Evolutionary conservation across 2,329 filamentous ascomycete species (phyloP), one percentile per base, ranked within the genome.

Genomic region (Penicillium sp.): DNA sequence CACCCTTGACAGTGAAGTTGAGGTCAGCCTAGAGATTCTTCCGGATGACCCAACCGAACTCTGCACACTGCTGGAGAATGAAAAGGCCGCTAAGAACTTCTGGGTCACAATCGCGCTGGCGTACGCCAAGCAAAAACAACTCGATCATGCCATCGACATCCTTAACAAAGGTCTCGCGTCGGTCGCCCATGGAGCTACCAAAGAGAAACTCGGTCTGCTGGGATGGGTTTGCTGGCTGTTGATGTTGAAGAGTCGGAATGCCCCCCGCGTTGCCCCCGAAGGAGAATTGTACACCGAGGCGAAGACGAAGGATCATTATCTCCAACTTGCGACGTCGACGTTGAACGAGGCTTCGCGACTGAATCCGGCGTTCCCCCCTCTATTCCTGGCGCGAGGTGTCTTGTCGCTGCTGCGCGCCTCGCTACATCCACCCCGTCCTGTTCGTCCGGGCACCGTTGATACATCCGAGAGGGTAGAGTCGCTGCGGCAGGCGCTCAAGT

Each of bases 21-120:
- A 97, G 73, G 88, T 98, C 63, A 88, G 94, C 65, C 85, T 90
- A 65, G 88, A 91, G 57, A n/a, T n/a, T n/a, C 82, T 96, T 33
- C 81, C 90, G 53, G 93, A 97, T 67, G 93, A 97, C 65, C 88
- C 88, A 17, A 95, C 87, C 41, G 93, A 98, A 73, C 79, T 98
- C 5, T 98, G 93, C 69, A 93, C 88, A 28, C 79, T 98, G 43
- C 82, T 98, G 56, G 91, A 98, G 72, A 95, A 93, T 64, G 94
- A 98, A 69, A 83, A 85, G 63, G 90, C 89, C 15, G 85, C 88
- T 33, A 89, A 91, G 62, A 88, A 84, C 45, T 94, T 94, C 60
- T 98, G 94, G 94, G 91, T 98, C 77, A 91, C 88, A 15, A 93
- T 97, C 57, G 87, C 94, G 38, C 78, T 97, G 52, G 91, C 91